phyloP scores from a whole-genome alignment of 306 rosid species.

The Herpetospermum pedunculosum region DNA sequence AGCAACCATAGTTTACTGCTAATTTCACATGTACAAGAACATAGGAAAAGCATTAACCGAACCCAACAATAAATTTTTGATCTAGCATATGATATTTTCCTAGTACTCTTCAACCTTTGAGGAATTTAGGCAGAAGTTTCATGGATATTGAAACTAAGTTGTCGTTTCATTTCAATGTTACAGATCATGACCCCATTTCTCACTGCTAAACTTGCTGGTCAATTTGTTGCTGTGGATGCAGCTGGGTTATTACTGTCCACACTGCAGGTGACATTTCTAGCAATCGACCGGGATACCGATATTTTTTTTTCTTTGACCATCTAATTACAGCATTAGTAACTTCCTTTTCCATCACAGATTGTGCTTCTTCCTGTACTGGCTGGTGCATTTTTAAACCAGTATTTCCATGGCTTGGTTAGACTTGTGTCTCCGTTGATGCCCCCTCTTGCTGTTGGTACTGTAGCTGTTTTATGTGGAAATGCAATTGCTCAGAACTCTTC shows the following conservation, averaged over 20 bases:
- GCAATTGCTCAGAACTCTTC: slow-evolving; percentile 69
- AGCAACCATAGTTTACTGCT: not conserved
- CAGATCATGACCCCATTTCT: slow-evolving; percentile 86
- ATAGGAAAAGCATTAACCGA: not conserved
- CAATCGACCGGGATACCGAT: not conserved
- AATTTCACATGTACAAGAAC: not conserved
- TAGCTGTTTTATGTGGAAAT: slow-evolving; percentile 64
- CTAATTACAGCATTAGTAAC: not conserved
- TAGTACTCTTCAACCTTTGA: not conserved
- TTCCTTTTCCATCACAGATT: slow-evolving; percentile 18
- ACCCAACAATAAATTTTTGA: not conserved
- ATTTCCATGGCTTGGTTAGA: slow-evolving; percentile 55
- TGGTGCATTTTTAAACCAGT: slow-evolving; percentile 79
- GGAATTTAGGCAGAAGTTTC: not conserved
- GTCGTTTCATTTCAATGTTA: not conserved
- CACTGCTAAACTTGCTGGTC: slow-evolving; percentile 82
- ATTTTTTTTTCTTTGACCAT: not conserved
- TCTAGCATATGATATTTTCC: not conserved
- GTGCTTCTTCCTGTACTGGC: slow-evolving; percentile 74
- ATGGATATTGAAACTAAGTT: not conserved
- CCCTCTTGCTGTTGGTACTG: slow-evolving; percentile 68
- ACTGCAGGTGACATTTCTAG: slow-evolving; percentile 35
- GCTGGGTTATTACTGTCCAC: slow-evolving; percentile 55
- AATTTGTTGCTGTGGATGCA: slow-evolving; percentile 76
- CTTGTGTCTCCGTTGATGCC: slow-evolving; percentile 72